Evolutionary conservation across 345 rosid species (phyloP).

Genomic region (Citrus sp.): DNA sequence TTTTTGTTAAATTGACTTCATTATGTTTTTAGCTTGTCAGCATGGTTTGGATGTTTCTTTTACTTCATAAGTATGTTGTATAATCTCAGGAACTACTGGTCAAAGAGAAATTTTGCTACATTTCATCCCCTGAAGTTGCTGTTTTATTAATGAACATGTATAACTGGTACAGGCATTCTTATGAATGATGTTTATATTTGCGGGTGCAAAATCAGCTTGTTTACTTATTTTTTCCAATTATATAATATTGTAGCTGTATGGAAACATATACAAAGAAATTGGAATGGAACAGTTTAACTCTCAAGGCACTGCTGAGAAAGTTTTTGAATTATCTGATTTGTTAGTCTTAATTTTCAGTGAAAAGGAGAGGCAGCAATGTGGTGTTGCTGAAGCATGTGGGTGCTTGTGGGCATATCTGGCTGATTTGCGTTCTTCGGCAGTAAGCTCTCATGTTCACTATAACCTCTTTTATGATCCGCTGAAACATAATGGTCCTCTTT

Average conservation of each 20-base stretch:
- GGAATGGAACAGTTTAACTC: neutral
- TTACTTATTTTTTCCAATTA: neutral
- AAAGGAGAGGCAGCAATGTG: slow-evolving; percentile 76
- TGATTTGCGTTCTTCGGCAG: slow-evolving; percentile 60
- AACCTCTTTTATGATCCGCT: slow-evolving; percentile 73
- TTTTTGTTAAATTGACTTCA: neutral
- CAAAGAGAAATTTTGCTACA: neutral
- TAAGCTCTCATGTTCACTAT: slow-evolving; percentile 67
- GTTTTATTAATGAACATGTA: neutral
- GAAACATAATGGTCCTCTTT: slow-evolving; percentile 51
- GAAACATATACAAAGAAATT: neutral
- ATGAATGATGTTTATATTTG: neutral
- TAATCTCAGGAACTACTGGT: neutral
- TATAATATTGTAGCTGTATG: neutral
- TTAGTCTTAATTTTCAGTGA: slow-evolving; percentile 54
- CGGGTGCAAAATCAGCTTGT: neutral
- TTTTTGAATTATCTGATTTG: neutral
- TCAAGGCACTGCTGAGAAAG: neutral
- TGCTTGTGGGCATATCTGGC: slow-evolving; percentile 88
- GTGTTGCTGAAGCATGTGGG: slow-evolving; percentile 66
- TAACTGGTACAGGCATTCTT: neutral
- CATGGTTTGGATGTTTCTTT: neutral
- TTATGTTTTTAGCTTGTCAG: neutral
- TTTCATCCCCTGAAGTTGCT: neutral
- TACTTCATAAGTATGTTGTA: neutral